Evolutionary conservation across 2,329 filamentous ascomycete genomes (phyloP), one percentile per base, ranked within the genome.

Genomic region (Aspergillus novofumigatus): DNA sequence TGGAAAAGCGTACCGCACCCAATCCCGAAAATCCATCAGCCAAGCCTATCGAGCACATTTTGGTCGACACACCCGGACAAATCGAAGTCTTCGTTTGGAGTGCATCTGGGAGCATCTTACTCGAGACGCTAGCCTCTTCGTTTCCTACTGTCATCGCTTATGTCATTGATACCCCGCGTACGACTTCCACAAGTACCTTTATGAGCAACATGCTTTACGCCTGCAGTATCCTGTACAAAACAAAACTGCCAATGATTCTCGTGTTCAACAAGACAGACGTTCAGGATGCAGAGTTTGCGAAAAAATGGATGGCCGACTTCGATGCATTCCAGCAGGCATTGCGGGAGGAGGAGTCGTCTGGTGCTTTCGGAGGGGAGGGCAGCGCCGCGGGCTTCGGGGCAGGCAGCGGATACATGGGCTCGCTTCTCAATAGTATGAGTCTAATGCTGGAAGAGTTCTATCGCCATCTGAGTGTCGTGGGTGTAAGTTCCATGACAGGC

Each of bases 151-250:
- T 99, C 44, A 91, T 99, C 66, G 94, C 94, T 56, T 99, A 97
- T 77, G 85, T 99, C 58, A 96, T 99, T 74, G 94, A 99, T 75
- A 99, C 94, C 1, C 94, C 95, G 3, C 87, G 94, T 54, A 96
- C 92, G 14, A 86, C 89, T 38, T 96, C 91, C 42, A 97, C 94
- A 0, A 92, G 89, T 61, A 99, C 94, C 0, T 99, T 99, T 77
- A 99, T 99, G 94, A 95, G 90, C 73, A 99, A 99, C 77, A 99
- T 99, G 94, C 86, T 99, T 47, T 99, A 99, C 75, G 94, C 94
- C 23, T 97, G 94, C 81, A 96, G 90, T 59, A 99, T 99, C 62
- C 84, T 99, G 17, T 99, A 99, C 84, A 97, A 97, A 80, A 97
- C 93, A 1, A 96, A 96, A 73, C 81, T 99, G 0, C 94, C 94